A percentile compares a stretch with the other conserved stretches of the same genome.
Evolutionary conservation across 2,329 filamentous ascomycete genomes (phyloP).

Genomic region (Cercospora nicotianae): DNA sequence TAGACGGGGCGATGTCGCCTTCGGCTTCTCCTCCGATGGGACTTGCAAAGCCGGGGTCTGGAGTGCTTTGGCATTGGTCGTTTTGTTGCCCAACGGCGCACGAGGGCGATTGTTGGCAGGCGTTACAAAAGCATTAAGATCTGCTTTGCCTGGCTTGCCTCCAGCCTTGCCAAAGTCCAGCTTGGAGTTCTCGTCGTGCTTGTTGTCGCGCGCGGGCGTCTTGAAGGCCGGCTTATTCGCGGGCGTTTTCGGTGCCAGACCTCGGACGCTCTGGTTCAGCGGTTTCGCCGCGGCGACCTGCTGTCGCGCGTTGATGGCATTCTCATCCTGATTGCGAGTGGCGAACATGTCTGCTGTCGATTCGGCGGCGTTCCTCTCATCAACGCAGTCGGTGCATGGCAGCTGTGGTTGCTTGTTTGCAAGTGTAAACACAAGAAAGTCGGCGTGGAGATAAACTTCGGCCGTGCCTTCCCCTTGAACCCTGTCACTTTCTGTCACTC

Average conservation of each 20-base stretch:
- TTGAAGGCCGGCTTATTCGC: conserved; percentile 69
- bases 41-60: conserved; percentile 62
- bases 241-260: conserved; percentile 73
- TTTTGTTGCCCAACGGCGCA: conserved; percentile 88
- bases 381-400: neutral
- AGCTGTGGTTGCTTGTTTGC: neutral
- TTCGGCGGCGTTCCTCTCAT: neutral
- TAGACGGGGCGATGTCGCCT: conserved; percentile 60
- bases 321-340: conserved; percentile 77
- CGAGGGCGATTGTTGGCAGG: conserved; percentile 75
- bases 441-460: conserved; percentile 1
- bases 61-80: conserved; percentile 84
- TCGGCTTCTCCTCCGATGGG: conserved; percentile 46
- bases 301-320: conserved; percentile 74
- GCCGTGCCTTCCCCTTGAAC: conserved; percentile 2
- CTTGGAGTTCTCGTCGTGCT: conserved; percentile 82
- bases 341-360: conserved; percentile 64
- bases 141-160: conserved; percentile 56
- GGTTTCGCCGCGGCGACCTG: conserved; percentile 69
- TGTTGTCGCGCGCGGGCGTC: conserved; percentile 66
- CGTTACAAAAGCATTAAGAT: conserved; percentile 70
- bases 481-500: conserved; percentile 5
- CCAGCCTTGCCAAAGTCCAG: conserved; percentile 60
- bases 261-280: conserved; percentile 63
- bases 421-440: conserved; percentile 3